A percentile compares a stretch with the other conserved stretches of the same genome.
phyloP scores from a whole-genome alignment of 768 basidiomycete species.

The Mrakia hoshinonis region DNA sequence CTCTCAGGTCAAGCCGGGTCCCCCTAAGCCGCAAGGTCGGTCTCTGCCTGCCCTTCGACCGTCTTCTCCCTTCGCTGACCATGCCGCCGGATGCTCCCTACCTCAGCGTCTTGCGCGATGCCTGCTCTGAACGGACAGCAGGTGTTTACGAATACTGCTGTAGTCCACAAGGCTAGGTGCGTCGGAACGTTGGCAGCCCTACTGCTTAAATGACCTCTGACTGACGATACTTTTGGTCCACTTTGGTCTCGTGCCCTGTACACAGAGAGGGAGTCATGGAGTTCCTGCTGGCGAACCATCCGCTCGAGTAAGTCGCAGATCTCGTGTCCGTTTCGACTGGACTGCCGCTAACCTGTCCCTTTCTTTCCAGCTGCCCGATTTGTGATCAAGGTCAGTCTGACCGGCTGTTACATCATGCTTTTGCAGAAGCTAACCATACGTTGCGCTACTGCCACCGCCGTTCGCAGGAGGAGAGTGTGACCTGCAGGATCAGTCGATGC shows the following conservation, averaged over 20 bases:
- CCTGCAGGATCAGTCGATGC: slow-evolving; percentile 97
- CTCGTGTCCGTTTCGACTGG: slow-evolving; percentile 60
- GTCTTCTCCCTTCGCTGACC: neutral
- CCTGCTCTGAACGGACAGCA: slow-evolving; percentile 79
- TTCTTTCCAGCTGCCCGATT: slow-evolving; percentile 55
- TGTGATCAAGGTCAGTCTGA: slow-evolving; percentile 61
- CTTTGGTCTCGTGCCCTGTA: neutral
- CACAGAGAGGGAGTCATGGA: slow-evolving; percentile 96
- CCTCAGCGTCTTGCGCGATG: slow-evolving; percentile 53
- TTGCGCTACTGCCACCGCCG: no score
- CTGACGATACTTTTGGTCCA: no score
- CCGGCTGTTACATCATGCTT: neutral
- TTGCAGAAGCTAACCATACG: neutral
- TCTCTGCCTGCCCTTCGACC: slow-evolving; percentile 13
- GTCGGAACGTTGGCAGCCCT: slow-evolving; percentile 44
- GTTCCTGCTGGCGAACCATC: slow-evolving; percentile 93
- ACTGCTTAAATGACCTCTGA: neutral
- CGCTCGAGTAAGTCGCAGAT: slow-evolving; percentile 57
- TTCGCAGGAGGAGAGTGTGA: slow-evolving; percentile 82
- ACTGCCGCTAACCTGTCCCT: neutral
- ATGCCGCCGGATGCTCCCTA: slow-evolving; percentile 23
- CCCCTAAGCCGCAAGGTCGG: slow-evolving; percentile 66
- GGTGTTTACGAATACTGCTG: slow-evolving; percentile 38
- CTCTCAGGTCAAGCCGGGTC: slow-evolving; percentile 46
- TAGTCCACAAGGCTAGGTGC: slow-evolving; percentile 44